Evolutionary conservation across 73 alveolate species (phyloP).

Genomic region (Paramecium tetraurelia): DNA sequence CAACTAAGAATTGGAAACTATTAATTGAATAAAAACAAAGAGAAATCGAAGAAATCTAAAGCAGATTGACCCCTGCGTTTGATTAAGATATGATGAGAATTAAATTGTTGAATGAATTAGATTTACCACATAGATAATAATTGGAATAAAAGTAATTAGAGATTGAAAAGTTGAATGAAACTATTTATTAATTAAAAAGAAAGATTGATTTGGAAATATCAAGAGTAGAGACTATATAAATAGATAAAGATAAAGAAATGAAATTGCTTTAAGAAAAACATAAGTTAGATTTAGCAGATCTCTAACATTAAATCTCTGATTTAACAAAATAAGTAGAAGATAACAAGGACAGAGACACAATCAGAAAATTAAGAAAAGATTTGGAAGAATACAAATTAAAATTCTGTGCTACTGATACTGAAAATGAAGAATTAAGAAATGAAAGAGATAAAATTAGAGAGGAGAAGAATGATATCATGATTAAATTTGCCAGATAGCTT

Average conservation of each 20-base stretch:
- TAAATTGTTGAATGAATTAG: slow-evolving; percentile 54
- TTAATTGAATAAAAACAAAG: slow-evolving; percentile 47
- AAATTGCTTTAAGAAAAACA: slow-evolving; percentile 34
- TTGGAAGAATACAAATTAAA: slow-evolving; percentile 52
- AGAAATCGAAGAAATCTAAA: slow-evolving; percentile 58
- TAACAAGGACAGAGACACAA: slow-evolving; percentile 49
- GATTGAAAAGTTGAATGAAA: slow-evolving; percentile 45
- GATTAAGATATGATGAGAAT: slow-evolving; percentile 64
- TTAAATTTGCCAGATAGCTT: slow-evolving; percentile 36
- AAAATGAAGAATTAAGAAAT: slow-evolving; percentile 58
- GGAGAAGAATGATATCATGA: slow-evolving; percentile 56
- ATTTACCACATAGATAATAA: slow-evolving; percentile 56
- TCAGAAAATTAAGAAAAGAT: slow-evolving; percentile 47
- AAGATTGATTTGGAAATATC: slow-evolving; percentile 28
- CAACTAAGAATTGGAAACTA: slow-evolving; percentile 49
- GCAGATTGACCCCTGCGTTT: slow-evolving; percentile 44
- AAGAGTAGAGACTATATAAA: not conserved
- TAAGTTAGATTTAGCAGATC: slow-evolving; percentile 3
- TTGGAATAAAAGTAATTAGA: slow-evolving; percentile 44
- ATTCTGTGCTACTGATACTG: slow-evolving; percentile 23
- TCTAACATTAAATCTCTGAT: slow-evolving; percentile 28
- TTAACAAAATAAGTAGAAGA: slow-evolving; percentile 38
- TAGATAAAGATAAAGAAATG: slow-evolving; percentile 25
- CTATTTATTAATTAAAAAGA: slow-evolving; percentile 31
- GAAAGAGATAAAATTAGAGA: slow-evolving; percentile 63